Percentiles rank a stretch among this genome's conserved stretches.
Evolutionary conservation across 768 basidiomycete genomes (phyloP).

Genomic region (Amanita exitialis): DNA sequence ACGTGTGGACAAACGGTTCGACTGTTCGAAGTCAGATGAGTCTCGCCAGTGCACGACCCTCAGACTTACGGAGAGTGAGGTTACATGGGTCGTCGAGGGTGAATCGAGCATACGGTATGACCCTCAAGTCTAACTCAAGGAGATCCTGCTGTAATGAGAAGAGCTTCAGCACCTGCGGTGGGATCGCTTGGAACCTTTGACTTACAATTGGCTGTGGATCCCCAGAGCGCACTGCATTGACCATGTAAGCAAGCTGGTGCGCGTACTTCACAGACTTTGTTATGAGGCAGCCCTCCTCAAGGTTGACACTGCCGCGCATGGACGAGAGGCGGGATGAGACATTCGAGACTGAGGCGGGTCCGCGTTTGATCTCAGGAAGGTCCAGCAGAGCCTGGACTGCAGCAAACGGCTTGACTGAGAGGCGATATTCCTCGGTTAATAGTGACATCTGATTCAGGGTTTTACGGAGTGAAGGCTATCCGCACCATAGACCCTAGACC

Average conservation of each 20-base stretch:
- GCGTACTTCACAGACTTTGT: slow-evolving; percentile 14
- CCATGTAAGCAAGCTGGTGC: slow-evolving; percentile 11
- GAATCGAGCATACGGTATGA: slow-evolving; percentile 10
- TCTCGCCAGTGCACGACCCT: background rate
- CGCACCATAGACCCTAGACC: too few relatives aligned
- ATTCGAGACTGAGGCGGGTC: slow-evolving; percentile 11
- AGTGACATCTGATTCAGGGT: too few relatives aligned
- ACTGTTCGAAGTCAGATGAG: slow-evolving; percentile 11
- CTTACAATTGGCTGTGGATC: slow-evolving; percentile 10
- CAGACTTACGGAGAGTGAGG: slow-evolving; percentile 12
- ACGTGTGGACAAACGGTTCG: slow-evolving; percentile 9
- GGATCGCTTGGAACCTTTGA: slow-evolving; percentile 3
- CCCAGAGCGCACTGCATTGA: slow-evolving; percentile 9
- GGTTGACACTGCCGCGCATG: slow-evolving; percentile 5
- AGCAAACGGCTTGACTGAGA: slow-evolving; percentile 12
- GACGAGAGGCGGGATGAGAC: slow-evolving; percentile 6
- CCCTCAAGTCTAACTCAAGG: slow-evolving; percentile 7
- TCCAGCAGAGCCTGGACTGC: slow-evolving; percentile 10
- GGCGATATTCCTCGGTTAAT: slow-evolving; percentile 4
- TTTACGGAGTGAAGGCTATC: too few relatives aligned
- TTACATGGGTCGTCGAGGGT: slow-evolving; percentile 11
- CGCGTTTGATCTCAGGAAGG: slow-evolving; percentile 12
- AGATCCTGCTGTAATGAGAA: slow-evolving; percentile 8
- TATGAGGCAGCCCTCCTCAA: slow-evolving; percentile 13
- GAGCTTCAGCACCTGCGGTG: slow-evolving; percentile 7